Evolutionary conservation across 1,284 basidiomycete genomes (phyloP).

Genomic region (Exobasidium cylindrosporum): DNA sequence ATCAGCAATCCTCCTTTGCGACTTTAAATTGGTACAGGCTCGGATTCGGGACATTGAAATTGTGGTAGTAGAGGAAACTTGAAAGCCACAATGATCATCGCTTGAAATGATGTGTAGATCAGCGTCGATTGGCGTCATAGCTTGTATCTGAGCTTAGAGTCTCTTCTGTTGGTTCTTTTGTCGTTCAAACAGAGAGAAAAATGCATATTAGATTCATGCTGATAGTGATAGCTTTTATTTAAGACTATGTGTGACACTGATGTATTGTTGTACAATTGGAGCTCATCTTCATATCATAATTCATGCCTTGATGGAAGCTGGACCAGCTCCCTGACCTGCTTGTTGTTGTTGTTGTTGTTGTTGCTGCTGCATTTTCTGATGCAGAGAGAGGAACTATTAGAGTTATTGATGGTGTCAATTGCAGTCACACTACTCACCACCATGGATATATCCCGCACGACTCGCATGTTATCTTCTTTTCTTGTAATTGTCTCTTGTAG

Average conservation of each 20-base stretch:
- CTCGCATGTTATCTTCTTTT: slow-evolving; percentile 52
- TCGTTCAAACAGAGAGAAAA: background rate
- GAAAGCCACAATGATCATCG: too few relatives aligned
- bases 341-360: too few relatives aligned
- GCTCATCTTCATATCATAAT: background rate
- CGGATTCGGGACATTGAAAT: too few relatives aligned
- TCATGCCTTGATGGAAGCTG: background rate
- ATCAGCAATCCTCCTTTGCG: too few relatives aligned
- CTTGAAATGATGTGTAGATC: too few relatives aligned
- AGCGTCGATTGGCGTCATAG: too few relatives aligned
- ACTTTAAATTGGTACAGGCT: too few relatives aligned
- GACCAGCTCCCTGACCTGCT: background rate
- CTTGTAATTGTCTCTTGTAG: slow-evolving; percentile 49
- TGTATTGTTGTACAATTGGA: background rate
- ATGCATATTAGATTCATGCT: background rate
- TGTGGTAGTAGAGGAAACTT: too few relatives aligned
- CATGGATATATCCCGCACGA: slow-evolving; percentile 46
- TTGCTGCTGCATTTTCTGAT: background rate
- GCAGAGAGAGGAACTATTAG: background rate
- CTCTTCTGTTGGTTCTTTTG: background rate
- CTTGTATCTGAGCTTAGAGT: too few relatives aligned
- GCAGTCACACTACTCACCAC: slow-evolving; percentile 30
- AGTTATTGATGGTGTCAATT: background rate
- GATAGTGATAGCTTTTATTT: background rate
- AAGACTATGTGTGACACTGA: background rate